A percentile compares a stretch with the other conserved stretches of the same genome.
phyloP scores from a whole-genome alignment of 305 asterid species.

The Rubia tinctorum region DNA sequence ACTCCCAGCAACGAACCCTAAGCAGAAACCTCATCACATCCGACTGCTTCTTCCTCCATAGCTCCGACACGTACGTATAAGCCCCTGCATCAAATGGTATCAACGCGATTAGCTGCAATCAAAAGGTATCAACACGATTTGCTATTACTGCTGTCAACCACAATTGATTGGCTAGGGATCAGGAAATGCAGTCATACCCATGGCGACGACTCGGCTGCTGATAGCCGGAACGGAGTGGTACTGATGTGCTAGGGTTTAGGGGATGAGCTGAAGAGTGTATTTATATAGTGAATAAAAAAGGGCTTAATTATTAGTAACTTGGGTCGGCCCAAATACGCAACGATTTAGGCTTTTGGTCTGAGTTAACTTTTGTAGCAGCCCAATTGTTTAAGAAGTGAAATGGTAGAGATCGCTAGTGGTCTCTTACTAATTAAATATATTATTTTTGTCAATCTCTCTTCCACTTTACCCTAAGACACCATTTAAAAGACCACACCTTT shows the following conservation, averaged over 20 bases:
- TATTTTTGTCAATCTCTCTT: too few species aligned
- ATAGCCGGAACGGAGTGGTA: not conserved
- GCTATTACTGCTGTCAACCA: too few species aligned
- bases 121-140: not conserved
- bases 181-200: slow-evolving; percentile 1
- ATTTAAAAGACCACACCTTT: too few species aligned
- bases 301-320: not conserved
- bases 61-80: slow-evolving; percentile 11
- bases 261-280: not conserved
- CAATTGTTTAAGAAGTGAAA: too few species aligned
- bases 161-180: not conserved
- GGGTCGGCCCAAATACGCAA: not conserved
- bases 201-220: not conserved
- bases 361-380: not conserved
- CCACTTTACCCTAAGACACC: too few species aligned
- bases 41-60: slow-evolving; percentile 19
- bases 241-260: not conserved
- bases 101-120: not conserved
- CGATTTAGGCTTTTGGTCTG: not conserved
- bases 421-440: too few species aligned
- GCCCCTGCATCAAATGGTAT: slow-evolving; percentile 3
- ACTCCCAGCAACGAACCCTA: slow-evolving; percentile 17
- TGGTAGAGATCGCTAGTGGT: too few species aligned
- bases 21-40: slow-evolving; percentile 13
- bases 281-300: not conserved